Evolutionary conservation across 768 basidiomycete genomes (phyloP), one percentile per base, ranked within the genome.

Genomic region (Russula virescens): DNA sequence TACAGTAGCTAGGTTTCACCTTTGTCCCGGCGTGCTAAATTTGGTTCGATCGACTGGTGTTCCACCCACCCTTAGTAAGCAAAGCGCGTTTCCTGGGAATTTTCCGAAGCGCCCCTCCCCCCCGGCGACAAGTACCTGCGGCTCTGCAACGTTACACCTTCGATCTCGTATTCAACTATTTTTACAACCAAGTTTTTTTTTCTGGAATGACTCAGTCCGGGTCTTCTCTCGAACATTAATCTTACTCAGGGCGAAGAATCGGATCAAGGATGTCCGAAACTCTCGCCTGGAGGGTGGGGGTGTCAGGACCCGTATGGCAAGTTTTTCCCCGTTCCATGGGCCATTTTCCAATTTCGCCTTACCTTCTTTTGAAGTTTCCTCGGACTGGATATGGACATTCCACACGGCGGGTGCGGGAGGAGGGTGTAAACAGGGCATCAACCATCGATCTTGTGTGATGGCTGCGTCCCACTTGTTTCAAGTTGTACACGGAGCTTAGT

Each of bases 1-100:
- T 52, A 38, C 38, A 38, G 38, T 43, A 13, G 31, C 31, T 31
- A 31, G 31, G n/a, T 56, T 56, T 56, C 55, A 46, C 55, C 25
- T 21, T 43, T 13, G 28, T 13, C 28, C 8, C 5, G 43, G 31
- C 31, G 28, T 14, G n/a, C 43, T 31, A 14, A 56, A 34, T 21
- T 26, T 21, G 28, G 31, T 34, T 11, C 28, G 43, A 8, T 5
- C 6, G 19, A 13, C 42, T 19, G 9, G 5, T 13, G 16, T 16
- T 5, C 42, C 42, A 43, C 42, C 18, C 42, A 3, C 42, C 14
- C 42, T 18, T 18, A 43, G 2, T 43, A 31, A 46, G 43, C 23
- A 46, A 46, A 14, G 55, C n/a, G 55, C 55, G 55, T 56, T 56
- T 26, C 55, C 55, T 56, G 55, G 55, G 55, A 56, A 56, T 28